Conservation (phyloP, 225 moss, liverwort and hornwort species). For the Anthoceros angustus region DNA sequence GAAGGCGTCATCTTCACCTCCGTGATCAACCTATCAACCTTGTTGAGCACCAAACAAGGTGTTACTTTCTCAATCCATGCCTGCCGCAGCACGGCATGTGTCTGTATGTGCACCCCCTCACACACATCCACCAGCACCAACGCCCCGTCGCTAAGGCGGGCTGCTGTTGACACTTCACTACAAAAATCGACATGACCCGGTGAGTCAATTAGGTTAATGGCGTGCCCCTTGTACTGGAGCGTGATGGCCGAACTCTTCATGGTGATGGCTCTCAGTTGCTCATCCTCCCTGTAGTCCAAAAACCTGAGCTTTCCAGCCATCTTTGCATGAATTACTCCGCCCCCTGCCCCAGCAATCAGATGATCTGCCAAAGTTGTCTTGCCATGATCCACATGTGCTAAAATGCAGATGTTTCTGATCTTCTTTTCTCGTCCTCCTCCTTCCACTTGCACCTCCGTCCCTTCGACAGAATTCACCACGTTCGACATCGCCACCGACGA, state of each 20-base stretch:
- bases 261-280: constrained; percentile 88
- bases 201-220: constrained; percentile 86
- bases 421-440: not conserved
- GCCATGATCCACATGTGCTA: constrained; percentile 95
- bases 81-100: constrained; percentile 89
- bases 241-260: constrained; percentile 97
- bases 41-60: constrained; percentile 86
- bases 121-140: constrained; percentile 80
- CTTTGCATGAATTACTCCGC: constrained; percentile 72
- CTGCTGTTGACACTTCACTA: constrained; percentile 89
- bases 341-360: constrained; percentile 78
- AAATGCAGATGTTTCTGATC: constrained; percentile 79
- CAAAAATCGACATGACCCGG: constrained; percentile 97
- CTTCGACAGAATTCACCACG: too few relatives aligned
- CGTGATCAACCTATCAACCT: constrained; percentile 75
- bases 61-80: constrained; percentile 91
- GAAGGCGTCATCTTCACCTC: constrained; percentile 92
- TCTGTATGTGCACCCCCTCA: constrained; percentile 97
- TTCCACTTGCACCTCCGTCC: too few relatives aligned
- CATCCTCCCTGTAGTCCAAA: constrained; percentile 83
- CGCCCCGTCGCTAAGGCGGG: constrained; percentile 84
- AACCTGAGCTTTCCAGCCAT: constrained; percentile 89
- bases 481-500: too few relatives aligned
- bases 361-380: constrained; percentile 92
- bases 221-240: constrained; percentile 34